Evolutionary conservation across 495 filamentous ascomycete genomes (phyloP).

Genomic region (Podospora bellae-mahoneyi): DNA sequence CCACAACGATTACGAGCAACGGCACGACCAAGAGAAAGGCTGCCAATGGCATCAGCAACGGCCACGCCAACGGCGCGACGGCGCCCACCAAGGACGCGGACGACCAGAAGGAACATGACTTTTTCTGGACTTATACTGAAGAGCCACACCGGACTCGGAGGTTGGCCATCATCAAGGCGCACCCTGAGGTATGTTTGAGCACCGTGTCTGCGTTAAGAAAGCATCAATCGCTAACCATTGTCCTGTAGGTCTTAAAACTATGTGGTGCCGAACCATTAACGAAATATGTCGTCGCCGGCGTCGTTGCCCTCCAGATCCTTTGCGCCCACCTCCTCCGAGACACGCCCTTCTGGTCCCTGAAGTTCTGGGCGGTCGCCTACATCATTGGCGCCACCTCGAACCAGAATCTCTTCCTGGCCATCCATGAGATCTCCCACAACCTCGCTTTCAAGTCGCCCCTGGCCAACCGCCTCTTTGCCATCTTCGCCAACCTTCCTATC

Average conservation of each 20-base stretch:
- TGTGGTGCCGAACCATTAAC: conserved; percentile 96
- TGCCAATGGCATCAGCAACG: conserved; percentile 25
- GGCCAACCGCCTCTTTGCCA: conserved; percentile 79
- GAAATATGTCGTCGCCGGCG: conserved; percentile 83
- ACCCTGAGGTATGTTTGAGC: conserved; percentile 71
- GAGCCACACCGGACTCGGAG: conserved; percentile 92
- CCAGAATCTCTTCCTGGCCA: conserved; percentile 98
- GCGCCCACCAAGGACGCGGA: conserved; percentile 27
- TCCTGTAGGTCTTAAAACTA: conserved; percentile 81
- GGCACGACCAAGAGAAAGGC: conserved; percentile 19
- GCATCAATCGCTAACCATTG: conserved; percentile 16
- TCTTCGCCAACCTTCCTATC: conserved; percentile 94
- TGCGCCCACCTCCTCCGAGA: conserved; percentile 78
- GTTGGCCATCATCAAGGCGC: conserved; percentile 94
- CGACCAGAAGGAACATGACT: conserved; percentile 48
- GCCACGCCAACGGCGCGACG: conserved; percentile 12
- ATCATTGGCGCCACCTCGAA: conserved; percentile 92
- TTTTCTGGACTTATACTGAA: conserved; percentile 96
- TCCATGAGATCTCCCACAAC: conserved; percentile 99
- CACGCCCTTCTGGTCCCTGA: conserved; percentile 75
- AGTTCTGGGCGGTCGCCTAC: conserved; percentile 83
- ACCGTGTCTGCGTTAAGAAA: neutral
- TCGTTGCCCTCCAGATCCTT: conserved; percentile 76
- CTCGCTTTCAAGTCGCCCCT: conserved; percentile 85
- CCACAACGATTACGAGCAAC: conserved; percentile 16